Conservation (phyloP, 805 yeast genomes). For the Hanseniaspora vineae region DNA sequence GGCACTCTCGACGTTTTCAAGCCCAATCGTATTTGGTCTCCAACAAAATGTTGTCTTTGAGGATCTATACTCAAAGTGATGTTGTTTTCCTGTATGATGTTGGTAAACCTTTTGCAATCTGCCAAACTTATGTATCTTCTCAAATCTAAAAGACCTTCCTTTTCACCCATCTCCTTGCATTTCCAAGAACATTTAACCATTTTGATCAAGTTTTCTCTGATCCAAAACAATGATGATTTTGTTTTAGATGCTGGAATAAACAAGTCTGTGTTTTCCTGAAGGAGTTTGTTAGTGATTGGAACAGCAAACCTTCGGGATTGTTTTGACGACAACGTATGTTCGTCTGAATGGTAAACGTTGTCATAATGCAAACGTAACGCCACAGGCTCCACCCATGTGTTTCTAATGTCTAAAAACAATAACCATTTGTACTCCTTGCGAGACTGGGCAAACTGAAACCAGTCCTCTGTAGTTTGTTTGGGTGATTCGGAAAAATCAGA, state of each 20-base stretch:
- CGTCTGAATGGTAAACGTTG: slow-evolving; percentile 12
- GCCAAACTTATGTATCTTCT: slow-evolving; percentile 27
- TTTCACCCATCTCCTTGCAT: slow-evolving; percentile 20
- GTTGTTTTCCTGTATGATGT: slow-evolving; percentile 3
- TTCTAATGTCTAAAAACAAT: slow-evolving; percentile 63
- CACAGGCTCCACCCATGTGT: slow-evolving; percentile 60
- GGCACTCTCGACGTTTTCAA: not conserved
- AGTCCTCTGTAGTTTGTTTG: not conserved
- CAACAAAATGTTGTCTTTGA: not conserved
- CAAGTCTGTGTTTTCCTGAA: slow-evolving; percentile 22
- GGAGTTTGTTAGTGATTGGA: slow-evolving; percentile 46
- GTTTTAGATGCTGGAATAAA: not conserved
- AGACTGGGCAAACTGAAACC: slow-evolving; percentile 1
- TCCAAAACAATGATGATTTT: slow-evolving; percentile 53
- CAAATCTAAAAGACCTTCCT: slow-evolving; percentile 47
- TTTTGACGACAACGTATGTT: slow-evolving; percentile 26
- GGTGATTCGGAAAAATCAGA: not conserved
- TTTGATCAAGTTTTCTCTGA: slow-evolving; percentile 50
- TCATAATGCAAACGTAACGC: slow-evolving; percentile 24
- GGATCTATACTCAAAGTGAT: not conserved
- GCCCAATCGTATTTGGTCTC: not conserved
- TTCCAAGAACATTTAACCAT: slow-evolving; percentile 58
- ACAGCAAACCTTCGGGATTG: slow-evolving; percentile 50
- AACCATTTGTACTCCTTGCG: slow-evolving; percentile 15
- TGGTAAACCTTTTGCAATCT: slow-evolving; percentile 5